Conservation (phyloP, 176 grass and related monocot genomes). For the Pontederia crassipes region DNA sequence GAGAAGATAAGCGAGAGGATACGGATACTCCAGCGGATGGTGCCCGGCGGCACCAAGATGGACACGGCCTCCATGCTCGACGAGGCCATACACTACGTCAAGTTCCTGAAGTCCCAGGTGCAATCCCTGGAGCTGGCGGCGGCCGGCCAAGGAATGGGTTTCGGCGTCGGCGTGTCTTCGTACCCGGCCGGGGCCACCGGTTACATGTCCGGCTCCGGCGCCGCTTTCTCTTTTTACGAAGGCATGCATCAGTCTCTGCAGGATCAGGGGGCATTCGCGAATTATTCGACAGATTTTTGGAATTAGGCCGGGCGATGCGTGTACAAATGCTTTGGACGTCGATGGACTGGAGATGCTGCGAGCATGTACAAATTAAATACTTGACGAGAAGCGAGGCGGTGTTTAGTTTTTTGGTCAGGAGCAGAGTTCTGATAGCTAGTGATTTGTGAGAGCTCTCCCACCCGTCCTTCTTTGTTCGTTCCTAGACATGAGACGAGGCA, state of each 20-base stretch:
- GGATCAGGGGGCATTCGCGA: not conserved
- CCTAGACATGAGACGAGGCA: no score
- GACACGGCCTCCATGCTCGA: conserved; percentile 97
- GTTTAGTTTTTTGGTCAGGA: no score
- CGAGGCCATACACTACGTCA: conserved; percentile 97
- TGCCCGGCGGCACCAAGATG: conserved; percentile 94
- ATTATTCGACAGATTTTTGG: no score
- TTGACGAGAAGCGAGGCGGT: no score
- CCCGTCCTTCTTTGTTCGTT: no score
- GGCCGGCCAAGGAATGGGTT: conserved; percentile 12
- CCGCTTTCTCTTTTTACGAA: not conserved
- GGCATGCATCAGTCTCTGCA: not conserved
- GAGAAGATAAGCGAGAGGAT: conserved; percentile 98
- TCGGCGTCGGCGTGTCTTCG: conserved; percentile 1
- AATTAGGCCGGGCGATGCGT: no score
- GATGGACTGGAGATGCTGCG: no score
- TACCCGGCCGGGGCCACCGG: not conserved
- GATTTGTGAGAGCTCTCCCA: no score
- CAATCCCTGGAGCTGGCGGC: conserved; percentile 69
- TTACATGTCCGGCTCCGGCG: not conserved
- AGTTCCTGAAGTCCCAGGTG: conserved; percentile 93
- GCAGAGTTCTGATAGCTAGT: no score
- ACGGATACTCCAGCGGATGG: conserved; percentile 80
- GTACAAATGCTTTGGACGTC: no score
- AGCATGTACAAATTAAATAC: no score